Conservation (phyloP, 805 yeast genomes). For the Starmera quercuum region DNA sequence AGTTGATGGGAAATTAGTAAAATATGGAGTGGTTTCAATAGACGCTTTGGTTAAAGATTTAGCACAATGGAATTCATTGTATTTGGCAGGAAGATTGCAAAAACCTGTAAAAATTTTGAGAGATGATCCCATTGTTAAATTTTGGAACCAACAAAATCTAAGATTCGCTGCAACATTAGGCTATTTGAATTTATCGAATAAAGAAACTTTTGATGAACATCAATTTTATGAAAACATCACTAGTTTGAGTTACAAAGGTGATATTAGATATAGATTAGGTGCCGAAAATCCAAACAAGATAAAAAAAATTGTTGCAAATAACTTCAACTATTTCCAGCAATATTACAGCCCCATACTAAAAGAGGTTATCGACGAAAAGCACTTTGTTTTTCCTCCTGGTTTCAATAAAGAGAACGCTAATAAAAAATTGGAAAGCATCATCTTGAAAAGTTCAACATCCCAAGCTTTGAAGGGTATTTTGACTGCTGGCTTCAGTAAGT, state of each 20-base stretch:
- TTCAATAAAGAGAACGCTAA: constrained; percentile 29
- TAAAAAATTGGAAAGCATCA: constrained; percentile 41
- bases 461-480: constrained; percentile 80
- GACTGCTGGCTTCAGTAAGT: constrained; percentile 76
- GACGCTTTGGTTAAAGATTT: constrained; percentile 59
- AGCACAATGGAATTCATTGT: constrained; percentile 77
- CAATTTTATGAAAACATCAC: constrained; percentile 74
- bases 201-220: constrained; percentile 41
- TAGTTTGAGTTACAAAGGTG: constrained; percentile 80
- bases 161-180: constrained; percentile 68
- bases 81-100: constrained; percentile 87
- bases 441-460: constrained; percentile 57
- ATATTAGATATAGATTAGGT: constrained; percentile 73
- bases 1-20: constrained; percentile 52
- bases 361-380: constrained; percentile 26
- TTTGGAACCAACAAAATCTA: constrained; percentile 70
- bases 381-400: constrained; percentile 28
- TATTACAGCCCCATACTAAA: constrained; percentile 60
- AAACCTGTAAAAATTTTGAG: constrained; percentile 80
- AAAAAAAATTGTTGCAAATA: constrained; percentile 75
- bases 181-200: constrained; percentile 25
- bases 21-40: constrained; percentile 80
- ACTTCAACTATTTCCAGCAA: constrained; percentile 55
- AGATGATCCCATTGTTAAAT: constrained; percentile 54
- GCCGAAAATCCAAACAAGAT: constrained; percentile 94